Conservation (phyloP, 257 asterid genomes). For the Craterostigma plantagineum region DNA sequence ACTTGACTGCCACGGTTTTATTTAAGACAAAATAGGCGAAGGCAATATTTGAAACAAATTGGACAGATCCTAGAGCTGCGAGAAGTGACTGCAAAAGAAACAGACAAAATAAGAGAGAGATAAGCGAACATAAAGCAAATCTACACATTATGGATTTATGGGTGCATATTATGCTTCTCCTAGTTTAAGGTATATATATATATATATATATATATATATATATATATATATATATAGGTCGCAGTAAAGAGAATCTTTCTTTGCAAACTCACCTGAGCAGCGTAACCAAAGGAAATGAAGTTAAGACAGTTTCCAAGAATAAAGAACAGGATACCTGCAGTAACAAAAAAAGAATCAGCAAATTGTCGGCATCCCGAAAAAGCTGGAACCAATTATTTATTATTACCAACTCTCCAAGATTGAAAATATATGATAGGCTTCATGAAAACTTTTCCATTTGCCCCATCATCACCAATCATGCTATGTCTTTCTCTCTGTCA, state of each 20-base stretch:
- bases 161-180: constrained; percentile 8
- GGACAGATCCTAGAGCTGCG: constrained; percentile 94
- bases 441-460: constrained; percentile 35
- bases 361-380: background rate
- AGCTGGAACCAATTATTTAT: constrained; percentile 9
- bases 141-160: constrained; percentile 7
- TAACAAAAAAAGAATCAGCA: constrained; percentile 7
- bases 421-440: constrained; percentile 80
- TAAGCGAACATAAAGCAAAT: constrained; percentile 1
- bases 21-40: constrained; percentile 74
- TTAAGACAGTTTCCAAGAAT: constrained; percentile 83
- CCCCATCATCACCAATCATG: constrained; percentile 33
- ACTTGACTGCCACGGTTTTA: constrained; percentile 78
- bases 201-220: too few relatives aligned
- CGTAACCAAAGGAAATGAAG: constrained; percentile 91
- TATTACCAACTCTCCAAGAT: constrained; percentile 79
- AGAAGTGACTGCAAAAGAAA: constrained; percentile 66
- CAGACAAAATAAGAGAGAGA: constrained; percentile 6
- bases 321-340: constrained; percentile 69
- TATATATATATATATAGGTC: too few relatives aligned
- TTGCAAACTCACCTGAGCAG: constrained; percentile 76
- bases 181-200: too few relatives aligned
- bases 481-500: constrained; percentile 65
- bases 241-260: background rate
- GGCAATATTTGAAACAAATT: constrained; percentile 84